Base-by-base conservation (phyloP, 2,329 filamentous ascomycete genomes). In the Lasiodiplodia gonubiensis region DNA sequence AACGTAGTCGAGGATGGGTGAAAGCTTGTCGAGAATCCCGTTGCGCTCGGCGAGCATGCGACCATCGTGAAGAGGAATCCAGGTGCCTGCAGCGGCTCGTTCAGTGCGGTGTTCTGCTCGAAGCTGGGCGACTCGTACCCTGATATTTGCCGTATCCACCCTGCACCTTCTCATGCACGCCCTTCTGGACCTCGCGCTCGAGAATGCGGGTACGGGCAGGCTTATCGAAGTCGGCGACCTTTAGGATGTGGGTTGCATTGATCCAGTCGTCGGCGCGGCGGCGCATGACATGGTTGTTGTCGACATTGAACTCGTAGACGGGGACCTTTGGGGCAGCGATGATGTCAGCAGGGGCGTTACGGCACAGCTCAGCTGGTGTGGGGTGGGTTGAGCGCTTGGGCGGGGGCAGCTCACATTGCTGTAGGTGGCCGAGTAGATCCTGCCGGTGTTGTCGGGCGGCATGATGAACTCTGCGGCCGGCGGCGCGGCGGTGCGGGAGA, bases 61-160 rank as follows among this genome's bases (percentile, higher is more conserved):
- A 67, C 93, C 95, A 70, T 92, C 88, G 16, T 89, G 86, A 8
- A 99, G 86, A 8, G 95, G 95, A 60, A 99, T 95, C 94, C 95
- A 99, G 61, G 95, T 99, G 75, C 95, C 92, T 94, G 70, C 16
- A 35, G 23, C 52, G 48, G 25, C 18, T 30, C 23, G 12, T 61
- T 59, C 60, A n/a, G n/a, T 49, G 11, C 10, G 25, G 10, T 18
- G 49, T 11, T 18, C 27, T 55, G 51, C 14, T 4, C 33, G 30
- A 6, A 11, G 37, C n/a, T 25, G 30, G 30, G n/a, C 30, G 16
- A 6, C 52, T 73, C 80, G 53, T 75, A 92, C 91, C 94, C 83
- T 99, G 95, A 73, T 98, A 99, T 88, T 98, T 98, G 74, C 95
- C 95, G 79, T 98, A 98, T 18, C 95, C 95, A 71, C 94, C 95